These are phyloP conservation scores for Venturiaceae sp. DNA, from an alignment of 2,329 filamentous ascomycete genomes.

Conservation along the genomic window DNA sequence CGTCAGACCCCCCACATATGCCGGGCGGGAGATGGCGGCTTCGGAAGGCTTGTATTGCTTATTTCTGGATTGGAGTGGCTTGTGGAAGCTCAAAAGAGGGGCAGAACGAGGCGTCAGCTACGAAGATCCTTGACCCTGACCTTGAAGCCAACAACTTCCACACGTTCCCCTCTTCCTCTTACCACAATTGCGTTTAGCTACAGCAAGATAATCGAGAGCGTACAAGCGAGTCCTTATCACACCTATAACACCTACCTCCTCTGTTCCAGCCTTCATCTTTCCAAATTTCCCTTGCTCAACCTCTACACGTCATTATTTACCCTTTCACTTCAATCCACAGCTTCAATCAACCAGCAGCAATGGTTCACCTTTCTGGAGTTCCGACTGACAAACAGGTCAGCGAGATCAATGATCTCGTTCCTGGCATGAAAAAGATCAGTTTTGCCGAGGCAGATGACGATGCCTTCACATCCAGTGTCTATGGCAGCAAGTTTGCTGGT, in stretches of 20 bases:
- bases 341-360: conserved; percentile 15
- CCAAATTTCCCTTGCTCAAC: background rate
- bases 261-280: background rate
- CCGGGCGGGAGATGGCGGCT: background rate
- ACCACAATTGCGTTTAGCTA: background rate
- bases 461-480: conserved; percentile 68
- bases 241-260: background rate
- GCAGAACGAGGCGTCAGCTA: background rate
- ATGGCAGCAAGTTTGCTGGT: conserved; percentile 75
- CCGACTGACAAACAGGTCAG: conserved; percentile 28
- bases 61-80: background rate
- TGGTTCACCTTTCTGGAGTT: conserved; percentile 40
- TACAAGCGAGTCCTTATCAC: background rate
- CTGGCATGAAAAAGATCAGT: conserved; percentile 36
- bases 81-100: background rate
- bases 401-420: conserved; percentile 21
- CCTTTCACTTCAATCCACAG: background rate
- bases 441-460: conserved; percentile 36
- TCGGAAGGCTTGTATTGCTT: background rate
- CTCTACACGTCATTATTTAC: background rate
- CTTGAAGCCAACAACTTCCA: background rate
- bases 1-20: no score
- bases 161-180: background rate
- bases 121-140: background rate
- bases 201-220: background rate